These are phyloP conservation scores for Xylaria arbuscula DNA, from an alignment of 2,329 filamentous ascomycete genomes.

Conservation along the genomic window DNA sequence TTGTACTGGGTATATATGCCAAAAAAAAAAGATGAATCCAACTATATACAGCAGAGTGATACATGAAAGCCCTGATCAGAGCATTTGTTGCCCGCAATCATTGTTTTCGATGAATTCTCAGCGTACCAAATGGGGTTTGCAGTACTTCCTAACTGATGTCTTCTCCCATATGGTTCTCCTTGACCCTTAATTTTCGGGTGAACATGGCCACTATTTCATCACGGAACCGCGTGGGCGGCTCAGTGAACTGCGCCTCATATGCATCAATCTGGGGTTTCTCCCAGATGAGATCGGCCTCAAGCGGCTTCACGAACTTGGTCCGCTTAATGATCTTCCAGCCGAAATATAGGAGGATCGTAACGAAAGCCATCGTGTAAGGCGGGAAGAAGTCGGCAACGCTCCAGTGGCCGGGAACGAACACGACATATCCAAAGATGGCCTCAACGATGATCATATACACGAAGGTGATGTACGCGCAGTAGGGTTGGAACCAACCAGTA, in stretches of 20 bases:
- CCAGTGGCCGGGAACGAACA: constrained; percentile 57
- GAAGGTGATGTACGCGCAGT: constrained; percentile 61
- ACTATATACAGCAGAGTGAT: constrained; percentile 19
- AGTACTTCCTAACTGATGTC: constrained; percentile 22
- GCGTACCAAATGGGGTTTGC: background rate
- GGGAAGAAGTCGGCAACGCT: constrained; percentile 51
- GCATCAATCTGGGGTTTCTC: constrained; percentile 68
- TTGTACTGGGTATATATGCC: constrained; percentile 29
- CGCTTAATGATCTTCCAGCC: constrained; percentile 73
- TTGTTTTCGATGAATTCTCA: constrained; percentile 16
- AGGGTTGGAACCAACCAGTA: constrained; percentile 68
- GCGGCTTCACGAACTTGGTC: constrained; percentile 64
- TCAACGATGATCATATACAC: constrained; percentile 57
- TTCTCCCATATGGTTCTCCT: constrained; percentile 43
- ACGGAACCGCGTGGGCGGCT: constrained; percentile 59
- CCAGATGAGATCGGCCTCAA: constrained; percentile 70
- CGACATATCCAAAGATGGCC: constrained; percentile 66
- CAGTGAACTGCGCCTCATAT: constrained; percentile 60
- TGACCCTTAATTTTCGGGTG: constrained; percentile 49
- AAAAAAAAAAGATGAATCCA: constrained; percentile 19
- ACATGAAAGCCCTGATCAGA: background rate
- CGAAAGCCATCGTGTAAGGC: constrained; percentile 64
- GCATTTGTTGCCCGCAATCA: background rate
- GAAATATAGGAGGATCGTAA: constrained; percentile 63
- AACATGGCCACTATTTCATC: constrained; percentile 56